A percentile compares a stretch with the other conserved stretches of the same genome.
Conservation (phyloP, 371 early-diverging fungal genomes). For the Mortierella sp. region DNA sequence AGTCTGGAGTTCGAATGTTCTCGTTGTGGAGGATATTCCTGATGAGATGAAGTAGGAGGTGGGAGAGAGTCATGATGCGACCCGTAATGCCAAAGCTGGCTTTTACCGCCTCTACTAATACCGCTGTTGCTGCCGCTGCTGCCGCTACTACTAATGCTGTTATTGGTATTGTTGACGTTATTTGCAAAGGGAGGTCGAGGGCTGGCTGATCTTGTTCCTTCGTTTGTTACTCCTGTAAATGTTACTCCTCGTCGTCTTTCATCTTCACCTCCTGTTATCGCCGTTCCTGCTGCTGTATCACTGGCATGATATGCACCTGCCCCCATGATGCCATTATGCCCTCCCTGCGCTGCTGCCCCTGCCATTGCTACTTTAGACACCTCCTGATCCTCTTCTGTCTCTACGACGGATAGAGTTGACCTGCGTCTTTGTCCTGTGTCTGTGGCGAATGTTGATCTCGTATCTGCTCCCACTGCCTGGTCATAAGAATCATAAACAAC, state of each 20-base stretch:
- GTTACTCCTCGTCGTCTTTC: slow-evolving; percentile 15
- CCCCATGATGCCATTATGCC: slow-evolving; percentile 41
- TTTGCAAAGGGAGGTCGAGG: slow-evolving; percentile 10
- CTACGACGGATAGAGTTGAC: slow-evolving; percentile 16
- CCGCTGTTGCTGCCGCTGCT: not conserved
- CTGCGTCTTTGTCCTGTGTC: slow-evolving; percentile 25
- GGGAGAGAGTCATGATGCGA: slow-evolving; percentile 14
- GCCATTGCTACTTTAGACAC: slow-evolving; percentile 23
- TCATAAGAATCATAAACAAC: slow-evolving; percentile 7
- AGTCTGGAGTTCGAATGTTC: slow-evolving; percentile 5
- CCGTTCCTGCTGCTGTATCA: slow-evolving; percentile 20
- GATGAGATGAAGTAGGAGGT: slow-evolving; percentile 21
- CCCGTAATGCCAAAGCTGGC: slow-evolving; percentile 10
- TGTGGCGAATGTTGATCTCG: slow-evolving; percentile 38
- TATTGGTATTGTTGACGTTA: slow-evolving; percentile 18
- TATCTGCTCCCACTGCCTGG: slow-evolving; percentile 19
- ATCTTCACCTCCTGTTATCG: slow-evolving; percentile 24
- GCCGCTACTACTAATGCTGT: not conserved
- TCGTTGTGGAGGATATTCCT: slow-evolving; percentile 17
- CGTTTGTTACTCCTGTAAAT: slow-evolving; percentile 7
- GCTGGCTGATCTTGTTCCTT: slow-evolving; percentile 12
- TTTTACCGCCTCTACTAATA: slow-evolving; percentile 6
- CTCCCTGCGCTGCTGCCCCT: slow-evolving; percentile 31
- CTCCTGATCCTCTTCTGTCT: slow-evolving; percentile 43
- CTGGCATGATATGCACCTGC: slow-evolving; percentile 46